Conservation (phyloP, 768 basidiomycete species). For the Boletus edulis region DNA sequence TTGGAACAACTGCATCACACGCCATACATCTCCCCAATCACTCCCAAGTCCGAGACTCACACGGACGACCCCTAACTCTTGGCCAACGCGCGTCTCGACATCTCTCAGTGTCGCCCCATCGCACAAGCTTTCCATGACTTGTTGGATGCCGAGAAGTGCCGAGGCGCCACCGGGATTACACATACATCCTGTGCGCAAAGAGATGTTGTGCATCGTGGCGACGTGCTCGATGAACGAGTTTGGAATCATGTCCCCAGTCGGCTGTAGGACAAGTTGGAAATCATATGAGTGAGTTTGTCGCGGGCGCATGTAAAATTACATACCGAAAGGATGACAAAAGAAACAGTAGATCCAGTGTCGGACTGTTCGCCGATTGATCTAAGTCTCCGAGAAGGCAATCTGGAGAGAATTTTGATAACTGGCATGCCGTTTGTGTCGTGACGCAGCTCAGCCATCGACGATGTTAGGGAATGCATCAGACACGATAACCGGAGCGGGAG, state of each 20-base stretch:
- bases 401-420: conserved; percentile 69
- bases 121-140: conserved; percentile 60
- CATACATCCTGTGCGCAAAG: conserved; percentile 82
- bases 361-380: conserved; percentile 61
- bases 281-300: conserved; percentile 1
- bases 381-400: conserved; percentile 50
- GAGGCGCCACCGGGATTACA: conserved; percentile 86
- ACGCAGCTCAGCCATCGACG: conserved; percentile 53
- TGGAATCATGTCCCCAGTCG: conserved; percentile 62
- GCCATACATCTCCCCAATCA: conserved; percentile 73
- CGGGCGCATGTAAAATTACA: conserved; percentile 23
- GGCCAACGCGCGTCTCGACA: conserved; percentile 58
- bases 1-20: conserved; percentile 47
- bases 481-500: conserved; percentile 72
- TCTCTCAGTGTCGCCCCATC: conserved; percentile 59
- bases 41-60: conserved; percentile 79
- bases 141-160: conserved; percentile 62
- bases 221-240: conserved; percentile 73
- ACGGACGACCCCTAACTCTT: conserved; percentile 72
- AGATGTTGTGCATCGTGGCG: conserved; percentile 62
- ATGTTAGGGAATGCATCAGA: conserved; percentile 59
- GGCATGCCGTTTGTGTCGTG: conserved; percentile 60
- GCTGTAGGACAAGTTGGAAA: conserved; percentile 35
- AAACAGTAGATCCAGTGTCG: conserved; percentile 62
- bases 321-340: conserved; percentile 63